Evolutionary conservation across 2,329 filamentous ascomycete genomes (phyloP), one percentile per base, ranked within the genome.

Genomic region (Pestalotiopsis sp.): DNA sequence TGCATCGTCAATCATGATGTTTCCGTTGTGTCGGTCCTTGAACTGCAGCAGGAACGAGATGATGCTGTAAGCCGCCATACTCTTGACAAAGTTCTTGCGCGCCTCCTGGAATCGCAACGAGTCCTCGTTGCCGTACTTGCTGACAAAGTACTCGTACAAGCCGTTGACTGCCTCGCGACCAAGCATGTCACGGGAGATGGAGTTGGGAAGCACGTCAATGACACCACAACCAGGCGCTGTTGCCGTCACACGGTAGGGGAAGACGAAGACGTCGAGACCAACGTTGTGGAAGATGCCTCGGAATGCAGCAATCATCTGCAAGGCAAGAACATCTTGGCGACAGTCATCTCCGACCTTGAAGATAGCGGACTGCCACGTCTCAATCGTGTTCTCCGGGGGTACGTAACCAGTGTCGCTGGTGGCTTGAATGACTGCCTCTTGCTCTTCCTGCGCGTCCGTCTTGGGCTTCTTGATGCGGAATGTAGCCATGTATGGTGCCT

Each of bases 331-430:
- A 76, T 99, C 97, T 82, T 99, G 96, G 64, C 96, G 92, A 79
- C 96, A 98, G 80, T 99, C 96, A 78, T 99, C 96, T 71, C 96
- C 96, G 63, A 99, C 97, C 80, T 99, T 99, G 90, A 99, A 99
- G 77, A 99, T 99, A 68, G 95, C 96, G 1, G 94, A 97, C 80
- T 99, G 96, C 97, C 96, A 98, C n/a, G 95, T 92, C 80, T 99
- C 97, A 73, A 97, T 90, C 0, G 90, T 93, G 75, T 87, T 89
- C 66, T 83, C 82, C 36, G 75, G 75, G 7, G 77, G 77, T 23
- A 74, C 68, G 38, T 75, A 68, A 49, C 76, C 75, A 5, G 77
- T 80, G 67, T 83, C 82, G 64, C 81, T 82, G 2, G 82, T 77
- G 61, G 86, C 85, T 69, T 86, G 84, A 6, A 85, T 79, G 76